phyloP scores from a whole-genome alignment of 108 stramenopile genomes.

The Epithemia pelagica region DNA sequence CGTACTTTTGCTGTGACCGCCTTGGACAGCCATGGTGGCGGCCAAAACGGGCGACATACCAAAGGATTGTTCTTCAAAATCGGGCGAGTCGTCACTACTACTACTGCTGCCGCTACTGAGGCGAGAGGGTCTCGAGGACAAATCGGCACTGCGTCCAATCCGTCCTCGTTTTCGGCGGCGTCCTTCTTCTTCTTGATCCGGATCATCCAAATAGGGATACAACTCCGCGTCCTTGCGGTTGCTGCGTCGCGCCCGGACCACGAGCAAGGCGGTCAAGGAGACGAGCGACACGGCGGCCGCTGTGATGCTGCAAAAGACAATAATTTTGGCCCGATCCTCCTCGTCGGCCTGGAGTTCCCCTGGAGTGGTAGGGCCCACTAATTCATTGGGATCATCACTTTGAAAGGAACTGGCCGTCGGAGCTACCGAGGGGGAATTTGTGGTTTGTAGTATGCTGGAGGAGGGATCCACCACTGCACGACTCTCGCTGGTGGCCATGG shows the following conservation, averaged over 20 bases:
- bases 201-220: background rate
- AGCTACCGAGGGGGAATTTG: too few relatives aligned
- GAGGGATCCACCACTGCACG: too few relatives aligned
- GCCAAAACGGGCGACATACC: background rate
- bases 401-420: background rate
- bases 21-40: background rate
- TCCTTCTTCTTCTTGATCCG: background rate
- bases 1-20: background rate
- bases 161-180: background rate
- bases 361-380: background rate
- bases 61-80: background rate
- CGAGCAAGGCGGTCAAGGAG: background rate
- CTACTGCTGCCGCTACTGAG: background rate
- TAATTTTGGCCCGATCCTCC: background rate
- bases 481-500: background rate
- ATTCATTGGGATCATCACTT: background rate
- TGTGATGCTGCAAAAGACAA: background rate
- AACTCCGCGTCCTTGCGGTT: too few relatives aligned
- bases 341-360: background rate
- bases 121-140: background rate
- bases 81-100: background rate
- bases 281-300: background rate
- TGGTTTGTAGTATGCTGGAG: too few relatives aligned
- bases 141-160: background rate
- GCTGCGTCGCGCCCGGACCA: background rate